Evolutionary conservation across 192 early-diverging fungal genomes (phyloP), one percentile per base, ranked within the genome.

Genomic region (Martensiomyces pterosporus): DNA sequence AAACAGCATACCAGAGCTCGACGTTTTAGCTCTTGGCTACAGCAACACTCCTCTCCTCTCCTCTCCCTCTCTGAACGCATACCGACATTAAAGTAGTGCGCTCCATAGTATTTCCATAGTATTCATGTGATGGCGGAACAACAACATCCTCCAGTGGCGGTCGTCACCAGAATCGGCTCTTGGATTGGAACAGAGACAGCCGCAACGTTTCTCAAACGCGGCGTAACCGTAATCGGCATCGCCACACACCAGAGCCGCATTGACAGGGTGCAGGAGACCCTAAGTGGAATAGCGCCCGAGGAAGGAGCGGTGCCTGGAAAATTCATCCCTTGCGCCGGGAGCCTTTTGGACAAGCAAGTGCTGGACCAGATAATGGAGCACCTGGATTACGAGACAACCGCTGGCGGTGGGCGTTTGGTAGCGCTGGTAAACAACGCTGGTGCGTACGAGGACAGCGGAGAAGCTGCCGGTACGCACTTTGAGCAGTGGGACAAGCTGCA

Each of bases 401-500:
- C n/a, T n/a, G n/a, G n/a, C n/a, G n/a, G n/a, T n/a, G 48, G 48
- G 3, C 6, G 19, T 3, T 38, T 64, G 32, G 24, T 32, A 3
- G 61, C 53, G 14, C 24, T 65, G 18, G 51, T 65, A 23, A 39
- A 57, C 46, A 57, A 65, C 36, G 25, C 44, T 15, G 63, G 55
- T 10, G 63, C 63, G 10, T 56, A 43, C 33, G 55, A 51, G 14
- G 5, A 16, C 3, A 38, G 24, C 17, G 35, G 24, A 5, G 18
- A 15, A 1, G 32, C 19, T n/a, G 33, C 4, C 19, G 39, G 24
- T 2, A 15, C 55, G 18, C 44, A 53, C 3, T 47, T 65, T 13
- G 63, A 65, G 17, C 43, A 44, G 10, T 65, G 63, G 63, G 55
- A 43, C 26, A 12, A 17, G 26, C 41, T 65, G 39, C 63, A 65